Evolutionary conservation across 768 basidiomycete genomes (phyloP), one percentile per base, ranked within the genome.

Genomic region (Amanita inopinata): DNA sequence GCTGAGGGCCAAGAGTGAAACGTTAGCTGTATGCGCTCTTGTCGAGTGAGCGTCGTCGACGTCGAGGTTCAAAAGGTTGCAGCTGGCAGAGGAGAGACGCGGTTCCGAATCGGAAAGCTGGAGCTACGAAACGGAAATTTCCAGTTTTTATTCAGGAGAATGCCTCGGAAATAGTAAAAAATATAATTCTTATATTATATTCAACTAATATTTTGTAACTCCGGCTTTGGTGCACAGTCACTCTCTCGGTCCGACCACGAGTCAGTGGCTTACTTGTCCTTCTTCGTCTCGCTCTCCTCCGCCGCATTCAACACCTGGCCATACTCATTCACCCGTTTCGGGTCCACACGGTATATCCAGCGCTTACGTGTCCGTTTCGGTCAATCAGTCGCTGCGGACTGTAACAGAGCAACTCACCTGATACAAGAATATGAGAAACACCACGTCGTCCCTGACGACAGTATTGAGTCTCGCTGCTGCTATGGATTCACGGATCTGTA

Each of bases 331-430:
- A 89, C 76, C 52, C 96, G 84, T 52, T 85, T 87, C 53, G 82
- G 85, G 65, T 99, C 96, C 56, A 97, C 73, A 31, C 89, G 81
- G 70, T 99, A 99, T 62, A 97, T 97, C 86, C 87, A 99, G 44
- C 91, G 83, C 85, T 93, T 61, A 46, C 43, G 51, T 47, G 48
- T 51, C 44, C 41, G 46, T 39, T 27, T 56, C 45, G 60, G 51
- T 40, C 46, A 38, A 18, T 41, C 11, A 18, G 2, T 18, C 12
- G 6, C 14, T 31, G 19, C 12, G 22, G 19, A 35, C 22, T 18
- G 20, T 11, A 10, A 33, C 40, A 39, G 25, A n/a, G 33, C 28
- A 43, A 49, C 81, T 51, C 60, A 82, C 86, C 77, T 94, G 92
- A 65, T 94, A 94, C 53, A 93, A 60, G 63, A 94, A 87, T 45